Percentiles rank a stretch among this genome's conserved stretches.
These are phyloP conservation scores for Chytriomyces confervae DNA, from an alignment of 192 early-diverging fungal genomes.

Conservation along the genomic window DNA sequence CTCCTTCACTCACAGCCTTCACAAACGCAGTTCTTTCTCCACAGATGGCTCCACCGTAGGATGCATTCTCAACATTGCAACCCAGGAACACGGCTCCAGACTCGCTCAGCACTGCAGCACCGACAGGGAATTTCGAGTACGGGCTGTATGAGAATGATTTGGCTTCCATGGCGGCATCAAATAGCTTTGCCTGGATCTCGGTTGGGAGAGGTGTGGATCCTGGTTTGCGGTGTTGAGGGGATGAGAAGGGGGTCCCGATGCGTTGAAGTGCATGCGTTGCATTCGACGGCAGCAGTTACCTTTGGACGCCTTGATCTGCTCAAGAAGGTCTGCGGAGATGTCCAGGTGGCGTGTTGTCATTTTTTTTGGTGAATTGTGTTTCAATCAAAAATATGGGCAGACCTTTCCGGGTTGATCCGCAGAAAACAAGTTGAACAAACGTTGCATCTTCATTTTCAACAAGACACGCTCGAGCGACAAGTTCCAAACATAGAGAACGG, in stretches of 20 bases:
- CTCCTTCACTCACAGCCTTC: slow-evolving; percentile 87
- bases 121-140: slow-evolving; percentile 92
- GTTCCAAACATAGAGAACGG: too few species aligned
- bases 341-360: slow-evolving; percentile 1
- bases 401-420: too few species aligned
- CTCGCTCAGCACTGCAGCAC: slow-evolving; percentile 76
- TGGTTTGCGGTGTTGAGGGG: not conserved
- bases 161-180: slow-evolving; percentile 46
- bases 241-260: not conserved
- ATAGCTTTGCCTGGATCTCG: slow-evolving; percentile 19
- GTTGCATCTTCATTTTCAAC: too few species aligned
- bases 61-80: slow-evolving; percentile 90
- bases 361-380: not conserved
- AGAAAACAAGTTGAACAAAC: too few species aligned
- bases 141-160: slow-evolving; percentile 82
- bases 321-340: not conserved
- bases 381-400: not conserved
- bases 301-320: slow-evolving; percentile 14
- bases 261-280: not conserved
- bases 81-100: slow-evolving; percentile 70
- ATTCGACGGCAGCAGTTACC: slow-evolving; percentile 3
- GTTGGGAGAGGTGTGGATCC: slow-evolving; percentile 2
- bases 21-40: slow-evolving; percentile 89
- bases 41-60: slow-evolving; percentile 85
- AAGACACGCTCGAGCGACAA: too few species aligned